Base-by-base conservation (phyloP, 805 yeast genomes). In the Saccharomycopsis sp. region DNA sequence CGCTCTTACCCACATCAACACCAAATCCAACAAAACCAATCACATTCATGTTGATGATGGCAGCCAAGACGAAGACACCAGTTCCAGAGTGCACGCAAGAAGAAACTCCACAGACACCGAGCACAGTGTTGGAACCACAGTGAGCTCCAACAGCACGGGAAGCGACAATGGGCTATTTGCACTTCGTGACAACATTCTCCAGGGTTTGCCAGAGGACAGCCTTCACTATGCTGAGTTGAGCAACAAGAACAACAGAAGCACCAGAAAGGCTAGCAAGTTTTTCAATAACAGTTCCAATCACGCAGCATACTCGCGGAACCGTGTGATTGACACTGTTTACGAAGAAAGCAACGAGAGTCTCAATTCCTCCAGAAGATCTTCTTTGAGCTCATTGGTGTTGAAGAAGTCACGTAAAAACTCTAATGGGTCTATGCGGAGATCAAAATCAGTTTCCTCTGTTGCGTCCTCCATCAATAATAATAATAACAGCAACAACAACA, bases 301-400 rank as follows among this genome's bases (percentile, higher is more conserved):
- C n/a, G n/a, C 36, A 12, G 9, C 18, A 25, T 30, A 22, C 22
- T 21, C 41, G 2, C 22, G 43, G 22, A 36, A 41, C 26, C 26
- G 50, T 25, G 46, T 47, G 6, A 47, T 47, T 25, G 50, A 47
- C 20, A 47, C 50, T 3, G 50, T 47, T 23, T 47, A 47, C 32
- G 50, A 47, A 35, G 50, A 47, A 35, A 41, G 46, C 22, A 21
- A 15, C 3, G 47, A 39, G 20, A 39, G 39, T 19, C 16, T 41
- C 12, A 20, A 20, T 16, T 36, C 21, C 6, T 35, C 43, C 12
- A 13, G 17, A 12, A 22, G 38, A 20, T 33, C 4, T 21, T 33
- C 7, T 5, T 19, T 17, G 12, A 25, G 10, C 9, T 9, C 12
- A 25, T 25, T 25, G 10, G 29, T 9, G 12, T 9, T 9, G 29